Percentiles rank a stretch among this genome's conserved stretches.
Evolutionary conservation across 2,329 filamentous ascomycete genomes (phyloP).

Genomic region (Aspergillus carbonarius): DNA sequence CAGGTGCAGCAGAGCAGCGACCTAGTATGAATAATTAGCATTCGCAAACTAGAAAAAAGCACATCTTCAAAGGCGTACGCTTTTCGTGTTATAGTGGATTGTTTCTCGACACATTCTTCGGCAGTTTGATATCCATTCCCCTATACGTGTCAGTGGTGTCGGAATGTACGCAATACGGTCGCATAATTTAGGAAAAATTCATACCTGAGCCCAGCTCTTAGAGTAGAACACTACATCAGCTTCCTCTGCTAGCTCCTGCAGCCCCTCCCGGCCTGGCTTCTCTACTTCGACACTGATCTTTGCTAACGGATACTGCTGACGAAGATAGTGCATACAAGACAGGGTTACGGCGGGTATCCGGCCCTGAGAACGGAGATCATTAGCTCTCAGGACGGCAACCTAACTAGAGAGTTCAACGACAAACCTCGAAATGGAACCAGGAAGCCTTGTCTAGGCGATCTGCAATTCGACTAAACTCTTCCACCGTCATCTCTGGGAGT

Average conservation of each 20-base stretch:
- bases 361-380: slow-evolving; percentile 47
- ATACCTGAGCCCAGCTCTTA: slow-evolving; percentile 66
- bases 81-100: slow-evolving; percentile 42
- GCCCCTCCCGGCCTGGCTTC: slow-evolving; percentile 63
- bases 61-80: slow-evolving; percentile 43
- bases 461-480: slow-evolving; percentile 57
- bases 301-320: slow-evolving; percentile 44
- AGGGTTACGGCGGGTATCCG: slow-evolving; percentile 62
- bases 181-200: not conserved
- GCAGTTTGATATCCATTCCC: slow-evolving; percentile 46
- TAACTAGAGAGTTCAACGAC: not conserved
- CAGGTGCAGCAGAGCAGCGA: slow-evolving; percentile 59
- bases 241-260: slow-evolving; percentile 59
- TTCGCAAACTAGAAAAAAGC: not conserved
- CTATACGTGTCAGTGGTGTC: slow-evolving; percentile 13
- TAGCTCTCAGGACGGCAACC: not conserved
- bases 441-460: slow-evolving; percentile 38
- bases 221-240: slow-evolving; percentile 76
- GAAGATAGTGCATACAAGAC: slow-evolving; percentile 59
- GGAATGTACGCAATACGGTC: not conserved
- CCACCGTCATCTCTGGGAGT: slow-evolving; percentile 64
- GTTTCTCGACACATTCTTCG: slow-evolving; percentile 51
- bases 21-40: slow-evolving; percentile 27
- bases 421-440: slow-evolving; percentile 74
- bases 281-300: slow-evolving; percentile 70